Base-by-base conservation (phyloP, 257 asterid species). In the Ligustrum vulgare region DNA sequence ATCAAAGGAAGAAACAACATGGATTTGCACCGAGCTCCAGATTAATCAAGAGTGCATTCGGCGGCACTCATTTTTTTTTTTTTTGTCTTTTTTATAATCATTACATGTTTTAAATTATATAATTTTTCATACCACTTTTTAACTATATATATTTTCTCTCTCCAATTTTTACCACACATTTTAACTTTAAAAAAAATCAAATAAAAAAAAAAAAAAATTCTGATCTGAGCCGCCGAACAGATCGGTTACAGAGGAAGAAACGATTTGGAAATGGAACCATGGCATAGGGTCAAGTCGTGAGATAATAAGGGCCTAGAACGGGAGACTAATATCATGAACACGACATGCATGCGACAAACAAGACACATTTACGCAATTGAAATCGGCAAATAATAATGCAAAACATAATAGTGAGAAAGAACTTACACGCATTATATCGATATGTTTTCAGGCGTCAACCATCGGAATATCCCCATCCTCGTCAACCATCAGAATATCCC, bases 401-500 rank as follows among this genome's bases (percentile, higher is more conserved):
- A 45, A 25, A 43, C 58, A 39, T 79, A 67, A 72, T 51, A 36
- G 76, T 41, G 22, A 79, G 65, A 62, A 73, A 75, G 51, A 36
- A n/a, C 41, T 71, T 39, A 25, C 58, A 67, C 34, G 23, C 64
- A 60, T 60, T 41, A n/a, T 22, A 63, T 39, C 43, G 28, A n/a
- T n/a, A 36, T 54, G 43, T 60, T 33, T 39, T 82, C 81, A 80
- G 2, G 87, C 90, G 73, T 88, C 90, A 16, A 73, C 43, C 90
- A 88, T 88, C 85, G 84, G 43, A 56, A 82, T 86, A 78, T 86
- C 93, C 6, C 91, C 93, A 74, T 88, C 93, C 74, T 80, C 93
- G 78, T 86, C 93, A 16, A 73, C 43, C 90, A 88, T 88, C 85
- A 86, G 43, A 56, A 82, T 86, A 78, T 86, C 93, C 6, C 91